Base-by-base conservation (phyloP, 345 rosid species). In the Populus euphratica region DNA sequence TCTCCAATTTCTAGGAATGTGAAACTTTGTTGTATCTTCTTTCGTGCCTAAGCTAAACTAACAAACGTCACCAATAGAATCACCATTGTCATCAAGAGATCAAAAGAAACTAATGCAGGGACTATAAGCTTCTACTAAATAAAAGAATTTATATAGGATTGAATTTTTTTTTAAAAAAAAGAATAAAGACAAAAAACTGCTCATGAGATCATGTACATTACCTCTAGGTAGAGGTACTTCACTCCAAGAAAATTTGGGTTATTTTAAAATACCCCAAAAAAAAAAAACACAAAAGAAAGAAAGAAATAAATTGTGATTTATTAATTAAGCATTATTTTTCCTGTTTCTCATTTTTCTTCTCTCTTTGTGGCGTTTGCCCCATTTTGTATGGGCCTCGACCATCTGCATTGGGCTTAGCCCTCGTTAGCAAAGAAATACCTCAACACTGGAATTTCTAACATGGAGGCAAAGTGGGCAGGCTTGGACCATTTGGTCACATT, bases 391-490 rank as follows among this genome's bases (percentile, higher is more conserved):
- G 78, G 70, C 74, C 69, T 72, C 0, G 31, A 3, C 12, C 23
- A 62, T 25, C 43, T 23, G 31, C 3, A n/a, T 10, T 54, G 73
- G 65, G 54, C 38, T 8, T 29, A 61, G 70, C 36, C 81, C 20
- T 16, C 31, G 29, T n/a, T 62, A 79, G 20, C 25, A 47, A 13
- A 91, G 86, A 83, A 79, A 91, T 80, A 93, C 91, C 79, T 93
- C 95, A 5, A 93, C 97, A 82, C 97, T 87, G 17, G 95, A 90
- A 65, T 85, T 89, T 76, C 88, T 89, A 69, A 79, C 75, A 75
- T 77, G 72, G 79, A 84, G 87, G 88, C 98, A 94, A 29, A 93
- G 82, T 36, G 98, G 98, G 89, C 98, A 94, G 29, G 89, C 85
- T 21, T 81, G 84, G 21, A 83, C 91, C 70, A 86, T 78, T 25